Conservation (phyloP, 306 rosid genomes). For the Sicyos edulis region DNA sequence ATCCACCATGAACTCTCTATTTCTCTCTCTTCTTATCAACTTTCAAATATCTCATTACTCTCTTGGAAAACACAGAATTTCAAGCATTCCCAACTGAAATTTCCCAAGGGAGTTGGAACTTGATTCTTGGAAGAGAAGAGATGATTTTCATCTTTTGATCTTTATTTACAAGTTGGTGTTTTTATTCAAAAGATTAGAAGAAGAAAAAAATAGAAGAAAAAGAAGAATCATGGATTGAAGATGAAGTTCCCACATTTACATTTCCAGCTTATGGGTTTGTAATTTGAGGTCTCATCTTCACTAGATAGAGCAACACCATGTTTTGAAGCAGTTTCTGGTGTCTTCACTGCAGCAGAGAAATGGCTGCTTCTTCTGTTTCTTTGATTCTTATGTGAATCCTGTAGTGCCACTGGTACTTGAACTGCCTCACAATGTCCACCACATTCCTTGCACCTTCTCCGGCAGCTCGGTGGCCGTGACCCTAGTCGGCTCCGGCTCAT, state of each 20-base stretch:
- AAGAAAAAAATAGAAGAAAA: not conserved
- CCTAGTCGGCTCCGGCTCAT: conserved; percentile 40
- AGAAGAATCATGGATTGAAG: conserved; percentile 48
- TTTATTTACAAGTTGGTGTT: not conserved
- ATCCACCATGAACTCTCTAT: not conserved
- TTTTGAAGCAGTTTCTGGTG: not conserved
- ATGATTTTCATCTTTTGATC: not conserved
- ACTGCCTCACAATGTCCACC: conserved; percentile 73
- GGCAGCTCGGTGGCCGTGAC: conserved; percentile 73
- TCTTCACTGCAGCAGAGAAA: conserved; percentile 13
- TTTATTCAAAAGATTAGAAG: not conserved
- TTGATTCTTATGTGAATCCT: conserved; percentile 30
- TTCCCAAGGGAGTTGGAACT: not conserved
- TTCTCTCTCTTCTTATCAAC: conserved; percentile 13
- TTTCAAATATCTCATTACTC: not conserved
- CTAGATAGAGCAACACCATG: conserved; percentile 31
- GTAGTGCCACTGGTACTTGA: conserved; percentile 56
- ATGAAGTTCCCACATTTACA: conserved; percentile 72
- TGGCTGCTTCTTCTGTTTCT: conserved; percentile 18
- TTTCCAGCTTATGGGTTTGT: conserved; percentile 83
- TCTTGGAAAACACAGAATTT: no score
- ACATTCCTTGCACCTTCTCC: conserved; percentile 45
- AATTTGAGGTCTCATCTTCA: conserved; percentile 56
- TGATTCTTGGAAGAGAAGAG: not conserved
- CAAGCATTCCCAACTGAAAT: not conserved